phyloP scores from a whole-genome alignment of 169 alveolate species.

The Cyclospora cayetanensis region DNA sequence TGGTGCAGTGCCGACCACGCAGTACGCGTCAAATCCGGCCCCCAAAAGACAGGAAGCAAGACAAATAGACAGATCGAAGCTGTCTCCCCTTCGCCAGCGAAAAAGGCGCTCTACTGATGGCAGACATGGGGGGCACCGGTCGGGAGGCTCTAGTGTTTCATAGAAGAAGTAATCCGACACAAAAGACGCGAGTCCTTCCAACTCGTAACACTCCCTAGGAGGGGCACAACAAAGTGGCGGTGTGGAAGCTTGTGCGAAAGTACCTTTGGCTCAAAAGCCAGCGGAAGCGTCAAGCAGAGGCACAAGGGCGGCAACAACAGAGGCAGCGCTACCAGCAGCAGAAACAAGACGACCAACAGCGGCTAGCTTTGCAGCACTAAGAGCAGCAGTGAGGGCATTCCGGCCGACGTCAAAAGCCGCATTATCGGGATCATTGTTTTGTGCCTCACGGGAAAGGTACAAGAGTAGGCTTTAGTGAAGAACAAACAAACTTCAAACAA shows the following conservation, averaged over 20 bases:
- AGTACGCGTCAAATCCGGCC: constrained; percentile 87
- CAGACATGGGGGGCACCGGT: constrained; percentile 79
- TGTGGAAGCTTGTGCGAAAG: background rate
- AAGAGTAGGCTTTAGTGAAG: constrained; percentile 85
- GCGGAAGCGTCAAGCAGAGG: background rate
- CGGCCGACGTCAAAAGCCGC: background rate
- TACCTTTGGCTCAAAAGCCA: background rate
- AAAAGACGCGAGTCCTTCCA: constrained; percentile 81
- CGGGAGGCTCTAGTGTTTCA: constrained; percentile 84
- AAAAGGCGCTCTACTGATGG: constrained; percentile 86
- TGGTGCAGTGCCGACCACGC: constrained; percentile 88
- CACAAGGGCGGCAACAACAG: background rate
- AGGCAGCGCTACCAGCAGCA: background rate
- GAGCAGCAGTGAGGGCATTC: no score
- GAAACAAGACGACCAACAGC: background rate
- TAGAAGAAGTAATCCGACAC: constrained; percentile 82
- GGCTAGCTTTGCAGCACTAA: background rate
- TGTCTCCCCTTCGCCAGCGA: constrained; percentile 87
- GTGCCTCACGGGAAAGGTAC: constrained; percentile 64
- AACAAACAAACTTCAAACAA: constrained; percentile 84
- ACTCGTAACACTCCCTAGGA: constrained; percentile 82
- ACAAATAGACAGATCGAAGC: constrained; percentile 80
- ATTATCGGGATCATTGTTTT: no score
- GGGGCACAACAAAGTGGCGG: background rate
- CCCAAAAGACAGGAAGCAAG: constrained; percentile 39